Evolutionary conservation across 805 yeast species (phyloP).

Genomic region (Metschnikowia cerradonensis): DNA sequence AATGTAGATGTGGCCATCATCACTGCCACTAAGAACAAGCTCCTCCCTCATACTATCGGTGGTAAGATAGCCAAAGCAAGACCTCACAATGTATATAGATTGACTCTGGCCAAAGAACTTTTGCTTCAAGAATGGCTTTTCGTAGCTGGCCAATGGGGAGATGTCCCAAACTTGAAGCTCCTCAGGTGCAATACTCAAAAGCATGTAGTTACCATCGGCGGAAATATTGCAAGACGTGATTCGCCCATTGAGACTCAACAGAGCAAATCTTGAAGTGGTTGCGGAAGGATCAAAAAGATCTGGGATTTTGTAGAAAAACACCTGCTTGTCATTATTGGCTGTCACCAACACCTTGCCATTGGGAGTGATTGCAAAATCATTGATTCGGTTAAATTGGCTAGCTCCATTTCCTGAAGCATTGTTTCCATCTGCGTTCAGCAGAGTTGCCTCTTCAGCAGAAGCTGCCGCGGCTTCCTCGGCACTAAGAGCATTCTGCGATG

Average conservation of each 20-base stretch:
- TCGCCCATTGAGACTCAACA: constrained; percentile 50
- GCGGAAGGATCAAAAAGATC: constrained; percentile 29
- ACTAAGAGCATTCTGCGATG: not conserved
- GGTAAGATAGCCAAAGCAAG: constrained; percentile 66
- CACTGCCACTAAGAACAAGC: constrained; percentile 75
- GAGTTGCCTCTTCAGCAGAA: constrained; percentile 1
- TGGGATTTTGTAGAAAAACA: constrained; percentile 57
- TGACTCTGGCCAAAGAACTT: constrained; percentile 73
- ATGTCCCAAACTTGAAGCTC: constrained; percentile 83
- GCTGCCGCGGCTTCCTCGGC: constrained; percentile 6
- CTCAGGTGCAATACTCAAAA: constrained; percentile 67
- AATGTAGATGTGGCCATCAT: constrained; percentile 70
- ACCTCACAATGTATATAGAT: constrained; percentile 63
- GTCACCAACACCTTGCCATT: constrained; percentile 61
- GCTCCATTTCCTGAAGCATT: constrained; percentile 6
- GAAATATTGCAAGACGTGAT: constrained; percentile 65
- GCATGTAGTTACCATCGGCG: constrained; percentile 45
- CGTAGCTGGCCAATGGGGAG: constrained; percentile 20
- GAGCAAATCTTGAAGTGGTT: constrained; percentile 37
- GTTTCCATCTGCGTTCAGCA: not conserved
- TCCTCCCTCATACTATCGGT: constrained; percentile 45
- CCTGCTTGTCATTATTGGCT: constrained; percentile 58
- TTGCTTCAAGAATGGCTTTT: constrained; percentile 51
- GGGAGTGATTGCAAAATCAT: constrained; percentile 63
- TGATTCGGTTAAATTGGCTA: constrained; percentile 45